Evolutionary conservation across 73 alveolate species (phyloP), one percentile per base, ranked within the genome.

Genomic region (Paramecium biaurelia): DNA sequence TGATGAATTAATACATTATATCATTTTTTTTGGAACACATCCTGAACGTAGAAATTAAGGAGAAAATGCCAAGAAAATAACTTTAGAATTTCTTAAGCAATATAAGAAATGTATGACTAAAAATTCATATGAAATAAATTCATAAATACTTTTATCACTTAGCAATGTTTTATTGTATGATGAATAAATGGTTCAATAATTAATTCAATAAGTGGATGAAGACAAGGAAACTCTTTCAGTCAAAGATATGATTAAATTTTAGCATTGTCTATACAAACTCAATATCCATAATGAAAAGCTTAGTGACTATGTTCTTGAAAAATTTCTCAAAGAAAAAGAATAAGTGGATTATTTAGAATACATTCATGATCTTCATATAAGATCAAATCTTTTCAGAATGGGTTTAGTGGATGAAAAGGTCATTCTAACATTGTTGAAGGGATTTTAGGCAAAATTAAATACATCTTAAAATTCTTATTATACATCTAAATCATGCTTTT

Each of bases 41-140:
- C 84, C 84, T 30, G 84, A 63, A 63, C 41, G 84, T 30, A 63
- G 84, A 63, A 63, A 63, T 63, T 63, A 63, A n/a, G 84, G 84
- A 30, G 84, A 63, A 26, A 30, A 12, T 26, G 84, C 84, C 24
- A 63, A 63, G 12, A 63, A 30, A 30, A 26, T 30, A 1, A 63
- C 84, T 30, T 32, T 63, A 26, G 49, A 63, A 7, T 63, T 23
- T 63, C 45, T 63, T 9, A 63, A 63, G 7, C 12, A 26, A 30
- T 63, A 30, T 32, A 63, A 63, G 24, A 63, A 63, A 12, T 11
- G 26, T 11, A 63, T 63, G 49, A 12, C 21, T 7, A 30, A 63
- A 63, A 26, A 63, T 30, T 11, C 18, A 6, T 63, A 30, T 63
- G 84, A 63, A 26, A 30, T 30, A 63, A 63, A 63, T 20, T 63